Conservation (phyloP, 2,329 filamentous ascomycete species). For the Pseudogymnoascus sp. region DNA sequence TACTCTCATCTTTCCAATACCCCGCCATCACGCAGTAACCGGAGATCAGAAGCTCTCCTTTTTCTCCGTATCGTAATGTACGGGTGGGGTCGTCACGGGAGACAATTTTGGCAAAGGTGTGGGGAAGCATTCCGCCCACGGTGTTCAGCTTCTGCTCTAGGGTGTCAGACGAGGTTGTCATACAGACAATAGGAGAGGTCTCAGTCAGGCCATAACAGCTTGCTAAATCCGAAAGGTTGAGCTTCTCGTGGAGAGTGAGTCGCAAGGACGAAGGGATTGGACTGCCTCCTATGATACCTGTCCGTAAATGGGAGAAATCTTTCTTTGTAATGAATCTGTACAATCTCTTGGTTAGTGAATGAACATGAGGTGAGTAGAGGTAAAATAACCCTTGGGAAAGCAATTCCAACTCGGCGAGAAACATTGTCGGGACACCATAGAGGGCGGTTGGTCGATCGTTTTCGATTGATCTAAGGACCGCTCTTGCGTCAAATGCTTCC, state of each 20-base stretch:
- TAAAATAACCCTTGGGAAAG: conserved; percentile 43
- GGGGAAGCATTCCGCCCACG: conserved; percentile 73
- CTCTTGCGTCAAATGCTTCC: conserved; percentile 76
- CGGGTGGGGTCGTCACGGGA: conserved; percentile 51
- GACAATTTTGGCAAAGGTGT: conserved; percentile 76
- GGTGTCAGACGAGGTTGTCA: conserved; percentile 63
- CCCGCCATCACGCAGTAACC: conserved; percentile 89
- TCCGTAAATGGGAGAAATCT: conserved; percentile 61
- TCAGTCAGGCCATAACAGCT: conserved; percentile 64
- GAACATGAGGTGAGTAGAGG: too few species aligned
- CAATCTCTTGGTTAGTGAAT: too few species aligned
- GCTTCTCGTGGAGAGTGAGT: conserved; percentile 61
- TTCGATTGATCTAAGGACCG: conserved; percentile 46
- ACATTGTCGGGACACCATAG: conserved; percentile 93
- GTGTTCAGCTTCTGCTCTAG: conserved; percentile 56
- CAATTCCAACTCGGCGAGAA: conserved; percentile 73
- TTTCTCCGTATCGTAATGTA: conserved; percentile 55
- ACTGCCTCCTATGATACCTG: conserved; percentile 82
- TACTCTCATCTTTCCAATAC: conserved; percentile 69
- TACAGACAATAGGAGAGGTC: conserved; percentile 44
- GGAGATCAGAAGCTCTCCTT: conserved; percentile 73
- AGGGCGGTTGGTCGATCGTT: conserved; percentile 53
- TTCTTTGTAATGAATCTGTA: conserved; percentile 26
- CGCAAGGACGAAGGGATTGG: conserved; percentile 76
- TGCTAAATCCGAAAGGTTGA: conserved; percentile 78